These are phyloP conservation scores for Rubia yunnanensis DNA, from an alignment of 257 asterid species.

Conservation along the genomic window DNA sequence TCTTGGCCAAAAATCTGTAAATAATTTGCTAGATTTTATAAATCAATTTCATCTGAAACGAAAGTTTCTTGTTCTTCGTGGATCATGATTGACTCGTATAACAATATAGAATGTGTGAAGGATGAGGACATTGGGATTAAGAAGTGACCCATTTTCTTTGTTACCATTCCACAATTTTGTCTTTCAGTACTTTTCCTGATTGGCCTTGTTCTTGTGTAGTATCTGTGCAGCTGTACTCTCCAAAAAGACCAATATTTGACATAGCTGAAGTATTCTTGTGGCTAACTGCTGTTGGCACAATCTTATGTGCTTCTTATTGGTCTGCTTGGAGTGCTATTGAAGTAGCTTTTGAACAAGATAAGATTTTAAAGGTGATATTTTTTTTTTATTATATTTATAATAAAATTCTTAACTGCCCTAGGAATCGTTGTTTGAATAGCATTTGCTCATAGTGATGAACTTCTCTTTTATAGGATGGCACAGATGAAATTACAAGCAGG, in stretches of 20 bases:
- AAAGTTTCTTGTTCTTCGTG: too few relatives aligned
- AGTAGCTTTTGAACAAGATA: constrained; percentile 74
- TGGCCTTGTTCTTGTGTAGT: constrained; percentile 25
- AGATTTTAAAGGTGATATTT: constrained; percentile 53
- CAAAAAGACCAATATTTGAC: constrained; percentile 69
- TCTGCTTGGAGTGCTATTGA: constrained; percentile 92
- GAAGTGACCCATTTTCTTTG: constrained; percentile 2
- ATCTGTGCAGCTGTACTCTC: constrained; percentile 82
- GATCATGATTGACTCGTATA: too few relatives aligned
- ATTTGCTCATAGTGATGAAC: neutral
- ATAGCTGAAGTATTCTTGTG: constrained; percentile 92
- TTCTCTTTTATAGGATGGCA: constrained; percentile 57
- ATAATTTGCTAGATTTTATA: too few relatives aligned
- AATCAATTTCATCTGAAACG: too few relatives aligned
- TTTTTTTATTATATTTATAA: neutral
- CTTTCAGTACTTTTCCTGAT: neutral
- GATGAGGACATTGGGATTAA: too few relatives aligned
- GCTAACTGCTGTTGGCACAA: constrained; percentile 91
- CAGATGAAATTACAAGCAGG: constrained; percentile 41
- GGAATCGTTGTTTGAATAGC: constrained; percentile 1
- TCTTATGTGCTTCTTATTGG: constrained; percentile 86
- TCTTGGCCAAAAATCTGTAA: too few relatives aligned
- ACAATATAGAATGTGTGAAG: too few relatives aligned
- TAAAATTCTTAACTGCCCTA: neutral
- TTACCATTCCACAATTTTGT: constrained; percentile 24